phyloP scores from a whole-genome alignment of 2,329 filamentous ascomycete species.

The Xylariaceae sp. region DNA sequence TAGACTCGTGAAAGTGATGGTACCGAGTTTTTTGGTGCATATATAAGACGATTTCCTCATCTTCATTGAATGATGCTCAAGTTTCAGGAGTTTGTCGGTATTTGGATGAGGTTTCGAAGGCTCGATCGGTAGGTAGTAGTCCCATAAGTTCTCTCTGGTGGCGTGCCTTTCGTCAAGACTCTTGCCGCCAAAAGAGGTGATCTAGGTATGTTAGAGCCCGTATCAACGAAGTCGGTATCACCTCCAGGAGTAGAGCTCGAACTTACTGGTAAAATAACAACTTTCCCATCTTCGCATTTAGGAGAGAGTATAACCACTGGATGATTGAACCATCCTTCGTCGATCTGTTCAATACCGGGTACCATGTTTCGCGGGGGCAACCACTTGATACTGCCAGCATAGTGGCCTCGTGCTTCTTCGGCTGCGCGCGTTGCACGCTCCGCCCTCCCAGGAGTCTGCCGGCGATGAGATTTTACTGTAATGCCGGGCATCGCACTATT shows the following conservation, averaged over 20 bases:
- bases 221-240: neutral
- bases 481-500: too few relatives aligned
- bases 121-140: constrained; percentile 14
- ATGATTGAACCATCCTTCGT: constrained; percentile 17
- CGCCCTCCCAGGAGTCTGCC: too few relatives aligned
- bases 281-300: constrained; percentile 12
- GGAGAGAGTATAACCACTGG: constrained; percentile 21
- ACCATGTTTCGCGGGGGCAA: too few relatives aligned
- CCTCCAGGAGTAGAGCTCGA: neutral
- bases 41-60: constrained; percentile 4
- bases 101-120: constrained; percentile 17
- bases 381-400: too few relatives aligned
- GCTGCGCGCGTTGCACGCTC: too few relatives aligned
- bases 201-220: constrained; percentile 5
- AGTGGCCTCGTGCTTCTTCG: too few relatives aligned
- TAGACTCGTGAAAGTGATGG: too few relatives aligned
- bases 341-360: neutral
- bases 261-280: constrained; percentile 17
- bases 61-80: constrained; percentile 6
- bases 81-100: constrained; percentile 15
- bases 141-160: constrained; percentile 5
- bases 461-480: too few relatives aligned
- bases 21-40: too few relatives aligned
- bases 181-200: constrained; percentile 15
- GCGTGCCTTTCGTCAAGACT: constrained; percentile 10